Evolutionary conservation across 805 yeast species (phyloP).

Genomic region (Ogataea pignaliae): DNA sequence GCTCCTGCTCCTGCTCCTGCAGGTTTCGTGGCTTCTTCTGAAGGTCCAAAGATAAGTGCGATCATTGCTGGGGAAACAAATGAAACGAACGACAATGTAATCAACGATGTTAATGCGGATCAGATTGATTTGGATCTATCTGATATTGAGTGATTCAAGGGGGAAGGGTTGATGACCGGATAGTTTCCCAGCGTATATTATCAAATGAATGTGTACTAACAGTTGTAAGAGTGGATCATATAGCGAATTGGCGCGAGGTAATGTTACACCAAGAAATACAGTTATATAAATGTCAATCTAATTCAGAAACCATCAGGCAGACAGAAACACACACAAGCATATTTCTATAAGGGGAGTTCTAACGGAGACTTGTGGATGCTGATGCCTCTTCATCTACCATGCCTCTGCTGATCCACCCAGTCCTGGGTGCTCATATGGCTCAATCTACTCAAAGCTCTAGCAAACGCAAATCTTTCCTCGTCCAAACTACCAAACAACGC

Average conservation of each 20-base stretch:
- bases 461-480: slow-evolving; percentile 95
- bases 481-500: slow-evolving; percentile 75
- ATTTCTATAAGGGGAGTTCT: background rate
- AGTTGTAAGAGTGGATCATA: no score
- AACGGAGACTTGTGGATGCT: no score
- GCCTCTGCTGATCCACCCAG: slow-evolving; percentile 60
- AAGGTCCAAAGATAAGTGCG: slow-evolving; percentile 32
- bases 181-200: background rate
- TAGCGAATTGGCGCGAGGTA: no score
- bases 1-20: slow-evolving; percentile 29
- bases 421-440: slow-evolving; percentile 92
- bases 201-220: background rate
- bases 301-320: background rate
- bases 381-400: slow-evolving; percentile 3
- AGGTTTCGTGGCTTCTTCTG: slow-evolving; percentile 44
- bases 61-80: slow-evolving; percentile 15
- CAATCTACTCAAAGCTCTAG: slow-evolving; percentile 86
- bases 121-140: slow-evolving; percentile 53
- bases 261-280: no score
- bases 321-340: background rate
- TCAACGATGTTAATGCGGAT: slow-evolving; percentile 42
- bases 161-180: no score
- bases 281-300: no score
- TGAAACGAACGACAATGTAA: background rate
- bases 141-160: slow-evolving; percentile 15